These are phyloP conservation scores for Ramaria sp. DNA, from an alignment of 768 basidiomycete genomes.

Conservation along the genomic window DNA sequence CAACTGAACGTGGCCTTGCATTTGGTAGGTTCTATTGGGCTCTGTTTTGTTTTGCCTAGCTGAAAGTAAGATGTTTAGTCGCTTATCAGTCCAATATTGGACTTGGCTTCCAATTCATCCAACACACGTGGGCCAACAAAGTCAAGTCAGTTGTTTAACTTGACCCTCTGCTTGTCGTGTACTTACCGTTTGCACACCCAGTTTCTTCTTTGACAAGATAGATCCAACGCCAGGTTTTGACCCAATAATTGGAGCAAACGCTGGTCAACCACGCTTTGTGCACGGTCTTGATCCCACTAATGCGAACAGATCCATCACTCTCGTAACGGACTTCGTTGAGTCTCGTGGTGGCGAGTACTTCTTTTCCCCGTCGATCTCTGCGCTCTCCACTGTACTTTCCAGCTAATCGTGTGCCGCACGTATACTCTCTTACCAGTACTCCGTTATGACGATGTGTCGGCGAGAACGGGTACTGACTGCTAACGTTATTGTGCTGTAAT, in stretches of 20 bases:
- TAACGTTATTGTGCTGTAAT: too few species aligned
- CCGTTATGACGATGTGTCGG: too few species aligned
- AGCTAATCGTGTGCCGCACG: neutral
- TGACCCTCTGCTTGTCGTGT: neutral
- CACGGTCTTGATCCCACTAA: constrained; percentile 5
- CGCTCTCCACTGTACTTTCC: constrained; percentile 15
- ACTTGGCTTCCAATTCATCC: constrained; percentile 24
- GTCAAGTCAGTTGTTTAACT: neutral
- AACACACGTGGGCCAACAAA: constrained; percentile 12
- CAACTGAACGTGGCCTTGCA: constrained; percentile 35
- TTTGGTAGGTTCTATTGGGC: constrained; percentile 22
- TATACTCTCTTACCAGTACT: too few species aligned
- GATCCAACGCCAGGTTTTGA: constrained; percentile 28
- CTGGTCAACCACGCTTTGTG: constrained; percentile 2
- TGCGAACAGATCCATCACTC: constrained; percentile 2
- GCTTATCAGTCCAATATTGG: constrained; percentile 23
- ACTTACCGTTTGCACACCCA: too few species aligned
- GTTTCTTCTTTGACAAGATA: constrained; percentile 1
- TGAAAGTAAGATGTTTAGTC: constrained; percentile 2
- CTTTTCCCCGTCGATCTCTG: constrained; percentile 39
- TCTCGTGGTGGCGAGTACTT: constrained; percentile 45
- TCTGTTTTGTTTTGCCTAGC: neutral
- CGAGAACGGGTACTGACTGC: too few species aligned
- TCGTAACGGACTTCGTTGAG: constrained; percentile 26
- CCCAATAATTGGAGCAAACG: constrained; percentile 31